Percentiles rank a stretch among this genome's conserved stretches.
phyloP scores from a whole-genome alignment of 148 eudicot species.

The Amaranthus hypochondriacus region DNA sequence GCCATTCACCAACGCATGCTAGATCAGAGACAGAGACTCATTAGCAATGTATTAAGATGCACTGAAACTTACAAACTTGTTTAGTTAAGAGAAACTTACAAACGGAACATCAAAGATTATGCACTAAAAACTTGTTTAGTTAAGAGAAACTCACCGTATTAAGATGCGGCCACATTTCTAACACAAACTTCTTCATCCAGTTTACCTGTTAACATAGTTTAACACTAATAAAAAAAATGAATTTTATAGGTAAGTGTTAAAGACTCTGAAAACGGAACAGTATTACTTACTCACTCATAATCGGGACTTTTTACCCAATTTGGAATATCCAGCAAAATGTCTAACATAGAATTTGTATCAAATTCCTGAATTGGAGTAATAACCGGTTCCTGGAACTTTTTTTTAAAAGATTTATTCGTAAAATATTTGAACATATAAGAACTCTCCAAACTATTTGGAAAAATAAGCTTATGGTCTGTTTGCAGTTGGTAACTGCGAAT shows the following conservation, averaged over 20 bases:
- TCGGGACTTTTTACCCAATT: conserved; percentile 84
- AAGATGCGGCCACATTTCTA: conserved; percentile 73
- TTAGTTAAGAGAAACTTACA: no score
- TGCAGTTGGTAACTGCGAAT: no score
- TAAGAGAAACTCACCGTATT: conserved; percentile 47
- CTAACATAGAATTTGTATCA: conserved; percentile 40
- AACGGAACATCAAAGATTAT: no score
- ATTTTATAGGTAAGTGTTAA: neutral
- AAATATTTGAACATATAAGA: no score
- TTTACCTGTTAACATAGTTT: conserved; percentile 51
- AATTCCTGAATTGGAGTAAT: conserved; percentile 47
- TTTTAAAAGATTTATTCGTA: no score
- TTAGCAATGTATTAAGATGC: no score
- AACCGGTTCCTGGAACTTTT: conserved; percentile 43
- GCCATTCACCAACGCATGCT: no score
- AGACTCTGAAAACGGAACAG: neutral
- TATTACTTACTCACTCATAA: conserved; percentile 65
- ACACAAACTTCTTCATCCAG: conserved; percentile 69
- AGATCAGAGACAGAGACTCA: no score
- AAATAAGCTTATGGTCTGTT: no score
- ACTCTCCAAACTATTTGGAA: no score
- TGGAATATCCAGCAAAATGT: conserved; percentile 66
- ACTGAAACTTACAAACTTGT: no score
- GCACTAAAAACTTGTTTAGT: no score
- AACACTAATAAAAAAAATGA: neutral